Evolutionary conservation across 306 rosid genomes (phyloP).

Genomic region (Fragaria iinumae): DNA sequence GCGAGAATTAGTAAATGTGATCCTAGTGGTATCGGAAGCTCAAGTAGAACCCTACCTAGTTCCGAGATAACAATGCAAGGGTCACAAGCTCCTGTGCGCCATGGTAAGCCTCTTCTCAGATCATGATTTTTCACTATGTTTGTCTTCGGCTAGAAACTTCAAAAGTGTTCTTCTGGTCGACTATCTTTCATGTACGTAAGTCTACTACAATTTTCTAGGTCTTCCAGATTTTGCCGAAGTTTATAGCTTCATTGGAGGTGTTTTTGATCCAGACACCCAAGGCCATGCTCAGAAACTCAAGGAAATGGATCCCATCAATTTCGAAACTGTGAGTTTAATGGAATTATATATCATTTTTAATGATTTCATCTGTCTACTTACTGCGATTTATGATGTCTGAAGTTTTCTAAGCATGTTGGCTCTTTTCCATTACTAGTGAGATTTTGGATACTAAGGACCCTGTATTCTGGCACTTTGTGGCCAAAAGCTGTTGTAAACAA

Average conservation of each 20-base stretch:
- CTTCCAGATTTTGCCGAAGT: slow-evolving; percentile 88
- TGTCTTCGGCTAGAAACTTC: slow-evolving; percentile 16
- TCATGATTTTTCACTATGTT: neutral
- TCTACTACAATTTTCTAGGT: slow-evolving; percentile 45
- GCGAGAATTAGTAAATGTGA: slow-evolving; percentile 40
- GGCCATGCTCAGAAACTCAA: slow-evolving; percentile 78
- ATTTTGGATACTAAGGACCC: neutral
- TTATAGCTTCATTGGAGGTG: slow-evolving; percentile 86
- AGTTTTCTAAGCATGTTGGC: neutral
- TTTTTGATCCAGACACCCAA: slow-evolving; percentile 77
- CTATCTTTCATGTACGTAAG: slow-evolving; percentile 1
- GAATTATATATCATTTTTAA: slow-evolving; percentile 18
- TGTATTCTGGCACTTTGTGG: slow-evolving; percentile 2
- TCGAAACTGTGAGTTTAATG: slow-evolving; percentile 76
- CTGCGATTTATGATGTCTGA: too few relatives aligned
- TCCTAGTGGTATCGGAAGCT: slow-evolving; percentile 50
- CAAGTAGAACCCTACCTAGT: slow-evolving; percentile 33
- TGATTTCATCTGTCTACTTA: slow-evolving; percentile 8
- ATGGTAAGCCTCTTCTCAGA: slow-evolving; percentile 49
- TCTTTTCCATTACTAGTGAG: neutral
- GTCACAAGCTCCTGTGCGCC: slow-evolving; percentile 49
- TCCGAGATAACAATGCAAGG: slow-evolving; percentile 54
- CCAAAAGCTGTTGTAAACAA: neutral
- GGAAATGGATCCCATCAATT: slow-evolving; percentile 96
- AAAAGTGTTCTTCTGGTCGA: neutral